phyloP scores from a whole-genome alignment of 345 rosid species.

The Mallotus nudiflorus region DNA sequence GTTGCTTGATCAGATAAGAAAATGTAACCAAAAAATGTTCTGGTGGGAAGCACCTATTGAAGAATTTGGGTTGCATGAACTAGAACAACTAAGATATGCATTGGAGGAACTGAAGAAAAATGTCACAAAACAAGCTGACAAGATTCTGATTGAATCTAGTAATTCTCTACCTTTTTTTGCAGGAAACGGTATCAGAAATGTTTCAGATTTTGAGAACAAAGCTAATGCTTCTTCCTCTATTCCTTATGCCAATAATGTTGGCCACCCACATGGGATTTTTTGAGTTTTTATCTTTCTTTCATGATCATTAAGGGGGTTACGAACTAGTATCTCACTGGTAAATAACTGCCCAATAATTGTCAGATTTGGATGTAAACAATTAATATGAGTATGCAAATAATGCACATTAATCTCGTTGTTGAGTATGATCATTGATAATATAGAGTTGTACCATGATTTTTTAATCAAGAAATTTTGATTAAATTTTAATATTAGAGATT shows the following conservation, averaged over 20 bases:
- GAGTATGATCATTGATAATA: too few species aligned
- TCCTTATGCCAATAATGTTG: background rate
- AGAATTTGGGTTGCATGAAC: conserved; percentile 9
- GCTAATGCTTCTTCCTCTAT: background rate
- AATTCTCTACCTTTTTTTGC: conserved; percentile 14
- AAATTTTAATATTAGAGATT: too few species aligned
- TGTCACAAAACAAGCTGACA: conserved; percentile 4
- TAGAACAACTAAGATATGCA: conserved; percentile 15
- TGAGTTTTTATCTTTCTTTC: conserved; percentile 5
- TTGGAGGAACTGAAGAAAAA: conserved; percentile 17
- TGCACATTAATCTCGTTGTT: too few species aligned
- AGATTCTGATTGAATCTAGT: conserved; percentile 14
- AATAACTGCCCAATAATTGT: background rate
- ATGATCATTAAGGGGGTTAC: background rate
- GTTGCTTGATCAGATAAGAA: conserved; percentile 5
- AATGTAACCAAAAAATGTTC: background rate
- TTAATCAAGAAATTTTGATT: too few species aligned
- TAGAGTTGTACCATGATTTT: too few species aligned
- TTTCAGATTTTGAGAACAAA: conserved; percentile 15
- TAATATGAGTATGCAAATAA: background rate
- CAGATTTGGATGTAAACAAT: too few species aligned
- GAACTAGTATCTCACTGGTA: conserved; percentile 20
- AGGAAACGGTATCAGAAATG: background rate
- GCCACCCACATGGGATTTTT: conserved; percentile 16
- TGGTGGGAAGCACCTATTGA: conserved; percentile 30